Conservation (phyloP, 1,139 yeast species). For the Williopsis jadinii region DNA sequence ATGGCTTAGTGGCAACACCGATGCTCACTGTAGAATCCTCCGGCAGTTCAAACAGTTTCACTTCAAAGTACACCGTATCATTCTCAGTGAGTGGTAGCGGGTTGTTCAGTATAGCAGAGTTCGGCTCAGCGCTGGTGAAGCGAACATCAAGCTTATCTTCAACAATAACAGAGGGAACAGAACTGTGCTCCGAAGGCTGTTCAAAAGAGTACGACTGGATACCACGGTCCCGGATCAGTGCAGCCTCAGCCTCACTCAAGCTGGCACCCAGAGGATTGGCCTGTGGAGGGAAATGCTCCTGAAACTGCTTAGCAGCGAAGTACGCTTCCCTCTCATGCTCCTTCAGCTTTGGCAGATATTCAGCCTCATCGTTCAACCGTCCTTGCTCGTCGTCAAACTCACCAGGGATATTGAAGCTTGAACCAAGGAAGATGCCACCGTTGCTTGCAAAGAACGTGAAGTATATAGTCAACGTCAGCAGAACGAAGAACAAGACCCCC, state of each 20-base stretch:
- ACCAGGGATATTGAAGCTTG: slow-evolving; percentile 31
- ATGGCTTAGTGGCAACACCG: slow-evolving; percentile 84
- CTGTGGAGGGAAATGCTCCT: slow-evolving; percentile 31
- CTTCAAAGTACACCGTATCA: slow-evolving; percentile 69
- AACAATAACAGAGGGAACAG: slow-evolving; percentile 35
- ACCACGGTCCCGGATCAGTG: slow-evolving; percentile 41
- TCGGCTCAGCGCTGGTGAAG: slow-evolving; percentile 35
- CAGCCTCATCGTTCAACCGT: slow-evolving; percentile 26
- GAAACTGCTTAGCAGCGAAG: slow-evolving; percentile 31
- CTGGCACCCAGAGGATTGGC: slow-evolving; percentile 35
- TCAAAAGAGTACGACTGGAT: slow-evolving; percentile 38
- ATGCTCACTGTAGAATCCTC: slow-evolving; percentile 41
- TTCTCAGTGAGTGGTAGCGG: slow-evolving; percentile 58
- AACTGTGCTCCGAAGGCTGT: slow-evolving; percentile 22
- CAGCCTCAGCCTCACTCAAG: slow-evolving; percentile 29
- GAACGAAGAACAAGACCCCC: slow-evolving; percentile 30
- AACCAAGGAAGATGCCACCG: slow-evolving; percentile 23
- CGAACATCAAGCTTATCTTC: slow-evolving; percentile 60
- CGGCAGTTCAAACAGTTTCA: slow-evolving; percentile 48
- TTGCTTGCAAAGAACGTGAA: slow-evolving; percentile 30
- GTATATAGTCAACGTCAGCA: slow-evolving; percentile 31
- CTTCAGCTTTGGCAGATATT: slow-evolving; percentile 28
- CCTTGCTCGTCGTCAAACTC: slow-evolving; percentile 30
- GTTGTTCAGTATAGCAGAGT: slow-evolving; percentile 48
- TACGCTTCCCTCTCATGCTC: slow-evolving; percentile 29